phyloP scores from a whole-genome alignment of 768 basidiomycete genomes.

The Leucosporidium scottii region DNA sequence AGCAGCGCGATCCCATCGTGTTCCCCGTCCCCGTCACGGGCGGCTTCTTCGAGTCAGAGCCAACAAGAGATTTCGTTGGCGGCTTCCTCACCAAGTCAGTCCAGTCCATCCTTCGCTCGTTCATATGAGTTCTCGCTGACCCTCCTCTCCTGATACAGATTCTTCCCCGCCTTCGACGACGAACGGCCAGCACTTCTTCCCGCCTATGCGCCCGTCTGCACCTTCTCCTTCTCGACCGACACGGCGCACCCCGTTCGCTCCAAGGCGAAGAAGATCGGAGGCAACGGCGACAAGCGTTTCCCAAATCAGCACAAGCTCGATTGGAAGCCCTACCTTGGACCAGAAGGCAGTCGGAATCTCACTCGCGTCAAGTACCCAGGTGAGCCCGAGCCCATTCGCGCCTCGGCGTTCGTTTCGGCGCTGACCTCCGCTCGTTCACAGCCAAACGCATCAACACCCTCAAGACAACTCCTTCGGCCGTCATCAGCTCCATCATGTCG shows the following conservation, averaged over 20 bases:
- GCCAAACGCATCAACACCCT: constrained; percentile 48
- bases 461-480: constrained; percentile 62
- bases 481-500: constrained; percentile 54
- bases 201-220: constrained; percentile 77
- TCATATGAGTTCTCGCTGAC: neutral
- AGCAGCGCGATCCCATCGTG: constrained; percentile 48
- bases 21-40: constrained; percentile 67
- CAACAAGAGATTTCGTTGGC: constrained; percentile 60
- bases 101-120: too few relatives aligned
- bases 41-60: constrained; percentile 49
- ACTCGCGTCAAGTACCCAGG: constrained; percentile 31
- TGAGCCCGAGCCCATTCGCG: constrained; percentile 11
- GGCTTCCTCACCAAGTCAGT: constrained; percentile 70
- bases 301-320: constrained; percentile 77
- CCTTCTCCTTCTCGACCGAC: constrained; percentile 82
- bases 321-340: constrained; percentile 57
- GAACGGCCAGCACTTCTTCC: constrained; percentile 60
- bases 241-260: constrained; percentile 74
- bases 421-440: constrained; percentile 19
- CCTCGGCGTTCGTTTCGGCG: too few relatives aligned
- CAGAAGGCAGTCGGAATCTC: constrained; percentile 66
- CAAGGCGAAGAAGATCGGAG: constrained; percentile 56
- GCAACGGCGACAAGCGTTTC: constrained; percentile 43
- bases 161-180: constrained; percentile 72
- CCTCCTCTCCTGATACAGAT: constrained; percentile 17